These are phyloP conservation scores for Plicaturopsis crispa DNA, from an alignment of 768 basidiomycete genomes.

Conservation along the genomic window DNA sequence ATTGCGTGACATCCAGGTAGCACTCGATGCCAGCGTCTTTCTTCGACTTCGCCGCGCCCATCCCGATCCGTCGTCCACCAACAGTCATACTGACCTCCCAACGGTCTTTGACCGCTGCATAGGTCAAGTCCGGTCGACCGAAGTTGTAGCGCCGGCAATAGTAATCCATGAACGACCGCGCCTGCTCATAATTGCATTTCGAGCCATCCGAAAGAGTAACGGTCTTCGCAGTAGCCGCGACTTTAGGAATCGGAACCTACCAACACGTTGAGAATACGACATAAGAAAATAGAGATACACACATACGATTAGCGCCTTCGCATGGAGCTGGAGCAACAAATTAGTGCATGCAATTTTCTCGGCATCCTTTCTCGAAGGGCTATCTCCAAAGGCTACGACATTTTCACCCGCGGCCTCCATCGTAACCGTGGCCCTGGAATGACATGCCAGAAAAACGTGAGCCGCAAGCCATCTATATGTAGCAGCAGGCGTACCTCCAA, in stretches of 20 bases:
- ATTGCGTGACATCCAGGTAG: constrained; percentile 83
- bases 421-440: too few relatives aligned
- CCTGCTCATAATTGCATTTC: constrained; percentile 58
- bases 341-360: constrained; percentile 7
- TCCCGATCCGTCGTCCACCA: constrained; percentile 71
- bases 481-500: too few relatives aligned
- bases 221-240: constrained; percentile 8
- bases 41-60: constrained; percentile 64
- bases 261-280: too few relatives aligned
- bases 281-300: too few relatives aligned
- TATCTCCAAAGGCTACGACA: neutral
- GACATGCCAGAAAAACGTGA: too few relatives aligned
- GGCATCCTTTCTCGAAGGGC: neutral
- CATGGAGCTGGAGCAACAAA: constrained; percentile 21
- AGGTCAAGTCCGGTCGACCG: constrained; percentile 62
- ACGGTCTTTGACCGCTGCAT: constrained; percentile 26
- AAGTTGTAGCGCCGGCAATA: constrained; percentile 81
- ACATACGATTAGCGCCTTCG: neutral
- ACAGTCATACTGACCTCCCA: constrained; percentile 80
- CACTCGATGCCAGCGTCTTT: constrained; percentile 64
- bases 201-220: constrained; percentile 55
- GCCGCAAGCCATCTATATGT: too few relatives aligned
- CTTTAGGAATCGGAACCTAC: too few relatives aligned
- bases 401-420: too few relatives aligned
- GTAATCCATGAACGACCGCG: constrained; percentile 90